A percentile compares a stretch with the other conserved stretches of the same genome.
These are phyloP conservation scores for Leishmania tropica DNA, from an alignment of 208 protist genomes.

Conservation along the genomic window DNA sequence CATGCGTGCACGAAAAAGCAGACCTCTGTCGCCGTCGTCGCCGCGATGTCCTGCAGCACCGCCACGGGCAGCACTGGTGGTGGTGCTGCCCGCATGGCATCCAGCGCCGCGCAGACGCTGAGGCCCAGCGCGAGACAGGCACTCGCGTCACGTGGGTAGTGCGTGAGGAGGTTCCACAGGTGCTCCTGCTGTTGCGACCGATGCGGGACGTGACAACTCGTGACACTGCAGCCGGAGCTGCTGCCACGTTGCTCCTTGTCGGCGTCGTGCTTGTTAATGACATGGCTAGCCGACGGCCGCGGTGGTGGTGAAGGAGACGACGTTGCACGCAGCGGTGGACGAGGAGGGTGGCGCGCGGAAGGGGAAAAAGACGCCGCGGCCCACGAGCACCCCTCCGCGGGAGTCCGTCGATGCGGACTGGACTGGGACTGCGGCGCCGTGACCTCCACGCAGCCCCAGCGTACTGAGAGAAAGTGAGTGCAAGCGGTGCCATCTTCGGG, in stretches of 20 bases:
- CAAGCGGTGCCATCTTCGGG: slow-evolving; percentile 1
- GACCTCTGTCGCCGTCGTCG: slow-evolving; percentile 7
- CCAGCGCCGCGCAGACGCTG: slow-evolving; percentile 11
- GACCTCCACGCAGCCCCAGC: background rate
- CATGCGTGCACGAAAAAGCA: background rate
- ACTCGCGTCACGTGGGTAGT: slow-evolving; percentile 29
- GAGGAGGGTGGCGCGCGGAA: background rate
- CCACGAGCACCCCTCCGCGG: background rate
- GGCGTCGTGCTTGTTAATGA: background rate
- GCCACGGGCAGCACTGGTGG: slow-evolving; percentile 13
- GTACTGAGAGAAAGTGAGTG: slow-evolving; percentile 10
- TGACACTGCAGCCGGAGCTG: background rate
- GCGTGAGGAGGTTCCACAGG: slow-evolving; percentile 15
- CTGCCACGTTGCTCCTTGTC: background rate
- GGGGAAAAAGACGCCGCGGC: background rate
- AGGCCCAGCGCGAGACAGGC: slow-evolving; percentile 22
- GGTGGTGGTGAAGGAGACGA: background rate
- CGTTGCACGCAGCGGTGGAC: background rate
- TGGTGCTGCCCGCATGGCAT: slow-evolving; percentile 13
- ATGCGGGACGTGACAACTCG: background rate
- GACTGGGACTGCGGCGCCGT: background rate
- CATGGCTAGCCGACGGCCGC: background rate
- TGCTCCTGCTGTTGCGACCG: background rate
- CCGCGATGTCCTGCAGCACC: slow-evolving; percentile 10
- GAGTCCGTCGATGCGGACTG: background rate